These are phyloP conservation scores for Cladobotryum protrusum DNA, from an alignment of 2,329 filamentous ascomycete species.

Conservation along the genomic window DNA sequence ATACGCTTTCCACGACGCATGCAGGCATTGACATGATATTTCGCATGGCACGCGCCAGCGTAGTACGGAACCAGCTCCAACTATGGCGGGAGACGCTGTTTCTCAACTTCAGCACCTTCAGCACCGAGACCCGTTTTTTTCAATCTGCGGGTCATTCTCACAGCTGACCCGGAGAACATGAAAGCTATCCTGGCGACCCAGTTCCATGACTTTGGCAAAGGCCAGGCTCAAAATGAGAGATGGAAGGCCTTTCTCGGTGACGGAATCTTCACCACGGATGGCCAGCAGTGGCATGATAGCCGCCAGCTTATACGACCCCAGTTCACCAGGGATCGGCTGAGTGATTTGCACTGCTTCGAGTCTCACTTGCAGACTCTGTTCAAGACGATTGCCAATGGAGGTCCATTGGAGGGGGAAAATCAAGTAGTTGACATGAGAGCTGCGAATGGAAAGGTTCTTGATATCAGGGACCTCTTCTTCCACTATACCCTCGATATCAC, in stretches of 20 bases:
- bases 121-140: constrained; percentile 53
- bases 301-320: constrained; percentile 80
- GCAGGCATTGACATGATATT: constrained; percentile 58
- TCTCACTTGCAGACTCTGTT: constrained; percentile 70
- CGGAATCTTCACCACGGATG: constrained; percentile 74
- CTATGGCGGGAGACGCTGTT: constrained; percentile 54
- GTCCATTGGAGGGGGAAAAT: constrained; percentile 50
- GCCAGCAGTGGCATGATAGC: constrained; percentile 69
- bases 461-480: constrained; percentile 74
- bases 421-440: constrained; percentile 57
- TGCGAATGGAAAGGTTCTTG: constrained; percentile 56
- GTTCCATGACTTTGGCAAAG: constrained; percentile 79
- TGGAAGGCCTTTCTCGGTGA: constrained; percentile 72
- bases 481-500: constrained; percentile 79
- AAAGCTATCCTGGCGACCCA: constrained; percentile 83
- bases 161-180: constrained; percentile 80
- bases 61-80: constrained; percentile 51
- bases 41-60: constrained; percentile 46
- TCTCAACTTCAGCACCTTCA: constrained; percentile 39
- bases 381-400: constrained; percentile 55
- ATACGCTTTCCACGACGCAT: no score
- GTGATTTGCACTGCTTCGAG: constrained; percentile 77
- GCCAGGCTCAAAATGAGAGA: constrained; percentile 64
- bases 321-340: constrained; percentile 78
- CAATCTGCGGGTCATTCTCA: constrained; percentile 61